Base-by-base conservation (phyloP, 2,329 filamentous ascomycete species). In the Phialophora tarda region DNA sequence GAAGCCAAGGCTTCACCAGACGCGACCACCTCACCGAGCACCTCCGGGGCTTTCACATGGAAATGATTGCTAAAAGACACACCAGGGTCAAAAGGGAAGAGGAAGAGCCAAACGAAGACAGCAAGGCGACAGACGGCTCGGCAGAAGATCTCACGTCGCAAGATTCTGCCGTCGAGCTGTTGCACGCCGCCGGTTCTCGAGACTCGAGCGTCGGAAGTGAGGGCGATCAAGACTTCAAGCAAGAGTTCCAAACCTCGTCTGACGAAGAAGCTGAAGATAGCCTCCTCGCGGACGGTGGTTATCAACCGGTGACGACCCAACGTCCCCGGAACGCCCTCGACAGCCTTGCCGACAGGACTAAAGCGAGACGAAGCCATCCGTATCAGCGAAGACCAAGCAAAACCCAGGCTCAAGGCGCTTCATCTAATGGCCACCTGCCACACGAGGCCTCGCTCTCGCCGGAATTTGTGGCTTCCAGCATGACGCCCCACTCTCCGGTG, bases 11-110 rank as follows among this genome's bases (percentile, higher is more conserved):
- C 0, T 88, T 88, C 71, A 82, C 83, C 4, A 79, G 86, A 5
- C 78, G 81, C 60, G 86, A 88, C 71, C 86, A 88, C 72, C 77
- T 86, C 48, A 79, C 79, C 47, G 86, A 88, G 72, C 86, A 88
- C 73, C 74, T 84, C 60, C 77, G 86, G 60, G 83, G 83, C 51
- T 85, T 82, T 66, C 86, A 88, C 72, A 80, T 82, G 62, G 74
- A 81, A 54, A 78, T 83, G 38, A 73, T 82, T 21, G 78, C 79
- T 5, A 69, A 66, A 24, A 67, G 61, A 67, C 51, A n/a, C 23
- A 61, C 26, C 41, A 58, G 41, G 23, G 38, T n/a, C 23, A 64
- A 60, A 24, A 54, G 23, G 38, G 34, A 48, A 14, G 53, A 57
- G 53, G 44, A 41, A 24, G 32, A 38, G 8, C 10, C 41, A 3